A percentile compares a stretch with the other conserved stretches of the same genome.
Conservation (phyloP, 352 stramenopile genomes). For the Phytopythium helicoides region DNA sequence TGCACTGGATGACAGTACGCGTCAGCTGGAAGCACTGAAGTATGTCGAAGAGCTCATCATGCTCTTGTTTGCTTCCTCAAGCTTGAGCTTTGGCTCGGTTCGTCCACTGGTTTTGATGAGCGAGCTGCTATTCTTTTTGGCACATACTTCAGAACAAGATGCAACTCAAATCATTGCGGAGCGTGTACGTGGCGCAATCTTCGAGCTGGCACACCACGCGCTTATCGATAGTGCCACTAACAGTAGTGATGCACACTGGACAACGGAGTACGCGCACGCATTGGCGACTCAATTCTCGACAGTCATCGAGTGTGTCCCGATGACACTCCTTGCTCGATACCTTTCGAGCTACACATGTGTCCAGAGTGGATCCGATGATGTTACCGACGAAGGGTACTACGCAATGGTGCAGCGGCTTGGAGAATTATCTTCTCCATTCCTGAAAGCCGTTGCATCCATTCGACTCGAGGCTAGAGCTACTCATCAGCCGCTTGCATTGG, state of each 20-base stretch:
- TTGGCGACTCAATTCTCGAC: too few species aligned
- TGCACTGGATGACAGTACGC: slow-evolving; percentile 13
- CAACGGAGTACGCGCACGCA: too few species aligned
- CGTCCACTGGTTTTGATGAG: not conserved
- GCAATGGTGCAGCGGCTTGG: slow-evolving; percentile 21
- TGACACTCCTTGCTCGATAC: slow-evolving; percentile 10
- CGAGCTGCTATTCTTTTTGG: slow-evolving; percentile 5
- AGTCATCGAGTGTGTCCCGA: not conserved
- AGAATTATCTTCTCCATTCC: slow-evolving; percentile 25
- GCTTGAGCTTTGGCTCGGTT: not conserved
- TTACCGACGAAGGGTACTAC: slow-evolving; percentile 12
- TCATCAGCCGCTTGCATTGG: slow-evolving; percentile 11
- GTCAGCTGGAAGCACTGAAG: not conserved
- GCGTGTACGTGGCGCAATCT: slow-evolving; percentile 1
- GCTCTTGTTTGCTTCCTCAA: not conserved
- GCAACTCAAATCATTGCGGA: not conserved
- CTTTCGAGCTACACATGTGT: slow-evolving; percentile 11
- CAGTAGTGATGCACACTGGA: too few species aligned
- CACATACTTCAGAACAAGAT: not conserved
- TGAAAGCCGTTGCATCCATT: slow-evolving; percentile 28
- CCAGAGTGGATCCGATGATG: not conserved
- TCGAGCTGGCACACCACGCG: too few species aligned
- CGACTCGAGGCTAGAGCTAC: slow-evolving; percentile 12
- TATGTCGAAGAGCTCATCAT: not conserved
- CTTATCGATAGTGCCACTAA: too few species aligned